Base-by-base conservation (phyloP, 2,329 filamentous ascomycete species). In the Cladosporium sp. region DNA sequence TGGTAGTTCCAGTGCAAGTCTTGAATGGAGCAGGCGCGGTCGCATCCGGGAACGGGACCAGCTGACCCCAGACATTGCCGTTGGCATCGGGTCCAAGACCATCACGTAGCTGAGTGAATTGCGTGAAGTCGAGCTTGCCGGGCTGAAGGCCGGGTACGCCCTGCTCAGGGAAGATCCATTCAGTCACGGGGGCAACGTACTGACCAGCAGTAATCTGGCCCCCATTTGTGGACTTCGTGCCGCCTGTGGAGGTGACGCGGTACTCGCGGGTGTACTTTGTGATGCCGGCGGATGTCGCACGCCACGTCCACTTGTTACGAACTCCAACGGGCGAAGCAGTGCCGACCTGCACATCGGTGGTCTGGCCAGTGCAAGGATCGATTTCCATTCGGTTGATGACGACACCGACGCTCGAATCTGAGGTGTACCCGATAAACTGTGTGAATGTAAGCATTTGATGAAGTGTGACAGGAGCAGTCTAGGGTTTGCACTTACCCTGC, bases 111-210 rank as follows among this genome's bases (percentile, higher is more conserved):
- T 65, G 64, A 1, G 69, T 67, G 7, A 78, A 67, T 36, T 70
- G 68, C 28, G 65, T 64, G 58, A 78, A 76, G 52, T 73, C 69
- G 62, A 69, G 71, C 60, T 60, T 69, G 64, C 63, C 63, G 9
- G 69, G 70, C 11, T 64, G 50, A 17, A 59, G 59, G 1, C 76
- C 76, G n/a, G 76, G 76, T 3, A 69, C 65, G 17, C 72, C 67
- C 17, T 72, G 67, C 61, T 78, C 76, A 9, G 76, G 75, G 64
- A 74, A 75, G 61, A 78, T 76, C 74, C 74, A 78, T 59, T 77
- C 76, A 3, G 67, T 69, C 4, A 78, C 75, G 12, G 76, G 71
- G 30, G 72, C 70, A 19, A 77, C 66, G 43, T 75, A 78, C 55
- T 75, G 70, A 5, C 76, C 75, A 3, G 74, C 75, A n/a, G 69